phyloP scores from a whole-genome alignment of 176 grass and related monocot species.

The Zea luxurians region DNA sequence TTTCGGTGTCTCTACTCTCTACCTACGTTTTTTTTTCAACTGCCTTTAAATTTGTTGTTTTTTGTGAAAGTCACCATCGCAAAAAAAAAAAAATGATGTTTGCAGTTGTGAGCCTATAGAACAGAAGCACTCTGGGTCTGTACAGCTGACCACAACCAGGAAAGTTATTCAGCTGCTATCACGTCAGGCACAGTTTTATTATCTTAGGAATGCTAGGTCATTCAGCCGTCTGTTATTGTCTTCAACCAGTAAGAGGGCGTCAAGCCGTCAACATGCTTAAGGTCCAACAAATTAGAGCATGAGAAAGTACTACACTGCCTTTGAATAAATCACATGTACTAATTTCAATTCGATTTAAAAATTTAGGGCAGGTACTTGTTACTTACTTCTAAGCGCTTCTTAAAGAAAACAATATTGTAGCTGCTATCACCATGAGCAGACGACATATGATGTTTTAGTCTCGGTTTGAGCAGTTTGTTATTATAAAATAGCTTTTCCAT shows the following conservation, averaged over 20 bases:
- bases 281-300: neutral
- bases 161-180: neutral
- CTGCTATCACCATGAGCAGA: neutral
- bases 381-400: neutral
- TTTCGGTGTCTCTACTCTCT: conserved; percentile 9
- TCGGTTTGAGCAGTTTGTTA: neutral
- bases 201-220: neutral
- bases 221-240: neutral
- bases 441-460: neutral
- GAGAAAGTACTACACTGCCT: neutral
- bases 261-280: conserved; percentile 13
- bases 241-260: neutral
- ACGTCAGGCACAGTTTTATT: neutral
- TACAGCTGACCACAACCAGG: conserved; percentile 15
- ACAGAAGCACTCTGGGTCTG: neutral
- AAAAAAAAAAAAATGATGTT: neutral
- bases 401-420: neutral
- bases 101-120: conserved; percentile 33
- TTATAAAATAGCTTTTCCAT: neutral
- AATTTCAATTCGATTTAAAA: neutral
- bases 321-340: neutral
- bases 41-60: neutral
- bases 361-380: neutral
- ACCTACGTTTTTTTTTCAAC: neutral
- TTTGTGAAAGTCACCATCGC: conserved; percentile 4